Evolutionary conservation across 1,284 basidiomycete genomes (phyloP), one percentile per base, ranked within the genome.

Genomic region (Takashimella tepidaria): DNA sequence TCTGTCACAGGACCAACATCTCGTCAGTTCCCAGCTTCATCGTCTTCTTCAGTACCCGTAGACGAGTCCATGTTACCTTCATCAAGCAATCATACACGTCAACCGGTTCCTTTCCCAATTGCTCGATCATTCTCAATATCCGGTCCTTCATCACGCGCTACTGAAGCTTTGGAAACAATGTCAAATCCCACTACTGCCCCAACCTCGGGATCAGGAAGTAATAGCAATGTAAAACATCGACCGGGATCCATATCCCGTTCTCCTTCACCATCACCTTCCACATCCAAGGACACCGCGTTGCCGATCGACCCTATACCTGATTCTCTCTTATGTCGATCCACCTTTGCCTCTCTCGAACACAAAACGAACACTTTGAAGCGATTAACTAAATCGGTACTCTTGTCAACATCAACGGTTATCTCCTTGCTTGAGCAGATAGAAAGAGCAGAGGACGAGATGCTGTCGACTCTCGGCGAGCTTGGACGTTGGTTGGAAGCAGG

Each of bases 241-340:
- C 31, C 31, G 16, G 31, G 8, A 37, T 37, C 31, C 31, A 37
- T 37, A 8, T 37, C 31, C 31, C 31, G 31, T 8, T 37, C 31
- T 16, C 31, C 31, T 37, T 26, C 53, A 4, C 23, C 40, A 1
- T 52, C 55, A 40, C 24, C 52, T 6, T 45, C 45, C 24, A 6
- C 26, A 49, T 11, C 13, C 19, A 2, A 40, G 41, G 44, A 53
- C 5, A 43, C 53, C 0, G 44, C 63, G 0, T 56, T 72, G 13
- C 70, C 73, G 3, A 51, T 62, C n/a, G 55, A 66, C 12, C 72
- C 70, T 8, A 45, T 64, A 20, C 62, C 66, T 5, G 74, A 76
- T 55, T 73, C 70, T 10, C 57, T 75, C 12, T 52, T 76, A 3
- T 64, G 72, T 42, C 64, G 73, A n/a, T 68, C 72, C 2, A 72